Evolutionary conservation across 2,329 filamentous ascomycete genomes (phyloP).

Genomic region (Ceratocystis albifundus): DNA sequence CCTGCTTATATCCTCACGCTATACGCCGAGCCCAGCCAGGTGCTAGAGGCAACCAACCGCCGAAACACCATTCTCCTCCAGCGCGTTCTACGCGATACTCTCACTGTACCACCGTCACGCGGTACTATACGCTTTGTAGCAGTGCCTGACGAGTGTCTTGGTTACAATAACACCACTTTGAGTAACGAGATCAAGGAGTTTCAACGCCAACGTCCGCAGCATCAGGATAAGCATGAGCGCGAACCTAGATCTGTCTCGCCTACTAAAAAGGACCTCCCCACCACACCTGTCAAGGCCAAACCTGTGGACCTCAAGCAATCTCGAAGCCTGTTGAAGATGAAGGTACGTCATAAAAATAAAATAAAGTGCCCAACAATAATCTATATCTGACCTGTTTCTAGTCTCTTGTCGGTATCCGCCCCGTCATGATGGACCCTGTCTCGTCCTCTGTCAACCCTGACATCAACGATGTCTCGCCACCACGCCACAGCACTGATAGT

Average conservation of each 20-base stretch:
- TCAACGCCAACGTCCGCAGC: slow-evolving; percentile 26
- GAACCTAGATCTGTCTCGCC: background rate
- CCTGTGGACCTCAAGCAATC: background rate
- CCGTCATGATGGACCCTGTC: background rate
- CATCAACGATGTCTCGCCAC: background rate
- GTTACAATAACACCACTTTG: slow-evolving; percentile 58
- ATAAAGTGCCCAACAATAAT: background rate
- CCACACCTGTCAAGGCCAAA: background rate
- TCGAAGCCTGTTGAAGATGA: slow-evolving; percentile 1
- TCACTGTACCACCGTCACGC: slow-evolving; percentile 53
- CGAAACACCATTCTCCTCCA: slow-evolving; percentile 70
- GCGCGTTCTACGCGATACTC: slow-evolving; percentile 56
- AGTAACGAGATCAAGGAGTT: slow-evolving; percentile 54
- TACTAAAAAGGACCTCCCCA: background rate
- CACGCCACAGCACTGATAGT: slow-evolving; percentile 7
- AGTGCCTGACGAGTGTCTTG: slow-evolving; percentile 59
- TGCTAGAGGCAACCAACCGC: slow-evolving; percentile 66
- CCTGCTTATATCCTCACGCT: slow-evolving; percentile 71
- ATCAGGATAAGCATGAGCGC: slow-evolving; percentile 29
- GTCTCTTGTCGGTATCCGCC: background rate
- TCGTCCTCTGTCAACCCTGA: background rate
- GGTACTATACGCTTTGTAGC: slow-evolving; percentile 64
- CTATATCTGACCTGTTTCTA: background rate
- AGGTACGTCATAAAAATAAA: background rate
- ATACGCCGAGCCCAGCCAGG: slow-evolving; percentile 53